These are phyloP conservation scores for Diplocarpon rosae DNA, from an alignment of 2,329 filamentous ascomycete species.

Conservation along the genomic window DNA sequence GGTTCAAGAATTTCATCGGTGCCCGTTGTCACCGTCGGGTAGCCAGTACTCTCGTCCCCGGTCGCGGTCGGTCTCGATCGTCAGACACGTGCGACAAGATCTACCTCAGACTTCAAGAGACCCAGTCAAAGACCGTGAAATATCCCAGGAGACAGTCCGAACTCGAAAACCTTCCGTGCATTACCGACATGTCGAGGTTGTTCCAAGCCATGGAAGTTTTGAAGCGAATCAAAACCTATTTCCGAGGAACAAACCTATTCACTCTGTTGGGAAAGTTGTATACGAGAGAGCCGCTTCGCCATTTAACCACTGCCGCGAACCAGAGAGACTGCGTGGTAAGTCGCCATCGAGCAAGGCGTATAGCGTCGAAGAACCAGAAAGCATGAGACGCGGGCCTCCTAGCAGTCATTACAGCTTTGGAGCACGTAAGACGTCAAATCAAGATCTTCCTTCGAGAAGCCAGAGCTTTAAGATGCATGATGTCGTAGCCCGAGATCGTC, in stretches of 20 bases:
- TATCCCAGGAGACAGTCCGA: constrained; percentile 1
- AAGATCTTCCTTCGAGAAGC: not conserved
- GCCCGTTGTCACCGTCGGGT: not conserved
- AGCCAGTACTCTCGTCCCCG: not conserved
- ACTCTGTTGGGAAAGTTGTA: not conserved
- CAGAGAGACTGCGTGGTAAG: not conserved
- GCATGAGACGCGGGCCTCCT: not conserved
- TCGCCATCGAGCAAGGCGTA: not conserved
- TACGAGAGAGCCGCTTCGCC: not conserved
- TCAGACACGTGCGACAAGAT: not conserved
- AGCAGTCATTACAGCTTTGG: not conserved
- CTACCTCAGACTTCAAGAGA: not conserved
- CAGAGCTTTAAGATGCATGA: not conserved
- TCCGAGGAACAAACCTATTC: not conserved
- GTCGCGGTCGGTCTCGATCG: not conserved
- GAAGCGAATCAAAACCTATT: constrained; percentile 2
- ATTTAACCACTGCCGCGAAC: not conserved
- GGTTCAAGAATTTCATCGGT: not conserved
- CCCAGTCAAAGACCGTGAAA: not conserved
- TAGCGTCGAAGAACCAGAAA: constrained; percentile 1
- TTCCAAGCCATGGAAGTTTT: not conserved
- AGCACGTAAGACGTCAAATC: not conserved
- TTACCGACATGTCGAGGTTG: constrained; percentile 7
- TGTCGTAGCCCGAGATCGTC: not conserved
- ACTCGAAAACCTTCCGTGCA: constrained; percentile 5